Conservation (phyloP, 441 rosid species). For the Raphanus hybrid region DNA sequence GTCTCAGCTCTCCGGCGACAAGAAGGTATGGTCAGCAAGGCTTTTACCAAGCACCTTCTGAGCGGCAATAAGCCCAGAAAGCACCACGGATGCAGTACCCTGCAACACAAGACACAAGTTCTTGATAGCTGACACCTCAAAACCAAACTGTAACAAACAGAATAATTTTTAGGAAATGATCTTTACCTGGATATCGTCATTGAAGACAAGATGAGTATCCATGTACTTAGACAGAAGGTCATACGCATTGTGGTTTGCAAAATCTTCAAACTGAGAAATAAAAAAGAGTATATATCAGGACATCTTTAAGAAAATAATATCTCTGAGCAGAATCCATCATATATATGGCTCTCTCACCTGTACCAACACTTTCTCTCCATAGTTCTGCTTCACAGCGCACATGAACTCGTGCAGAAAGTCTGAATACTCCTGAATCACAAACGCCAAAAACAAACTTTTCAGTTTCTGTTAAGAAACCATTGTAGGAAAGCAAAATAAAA, state of each 20-base stretch:
- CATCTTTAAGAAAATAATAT: not conserved
- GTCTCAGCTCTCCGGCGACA: constrained; percentile 91
- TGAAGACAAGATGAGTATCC: constrained; percentile 79
- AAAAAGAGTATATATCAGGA: constrained; percentile 1
- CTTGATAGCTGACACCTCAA: constrained; percentile 13
- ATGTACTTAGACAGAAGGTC: constrained; percentile 76
- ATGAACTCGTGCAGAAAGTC: constrained; percentile 83
- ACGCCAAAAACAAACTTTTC: constrained; percentile 18
- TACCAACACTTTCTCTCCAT: constrained; percentile 81
- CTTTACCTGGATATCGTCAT: constrained; percentile 86
- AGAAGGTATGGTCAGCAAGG: constrained; percentile 75
- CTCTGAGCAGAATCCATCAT: constrained; percentile 1
- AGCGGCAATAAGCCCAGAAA: constrained; percentile 80
- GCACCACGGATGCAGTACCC: constrained; percentile 92
- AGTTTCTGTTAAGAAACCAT: constrained; percentile 22
- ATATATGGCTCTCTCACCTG: constrained; percentile 54
- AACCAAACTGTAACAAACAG: not conserved
- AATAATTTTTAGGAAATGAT: constrained; percentile 7
- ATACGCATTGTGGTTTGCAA: constrained; percentile 91
- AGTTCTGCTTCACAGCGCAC: constrained; percentile 83
- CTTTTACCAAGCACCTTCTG: constrained; percentile 65
- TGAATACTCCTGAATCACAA: constrained; percentile 62
- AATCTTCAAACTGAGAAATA: constrained; percentile 85
- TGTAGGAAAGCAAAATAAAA: not conserved
- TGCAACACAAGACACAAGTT: constrained; percentile 45